These are phyloP conservation scores for Wickerhamomyces subpelliculosus DNA, from an alignment of 805 yeast genomes.

Conservation along the genomic window DNA sequence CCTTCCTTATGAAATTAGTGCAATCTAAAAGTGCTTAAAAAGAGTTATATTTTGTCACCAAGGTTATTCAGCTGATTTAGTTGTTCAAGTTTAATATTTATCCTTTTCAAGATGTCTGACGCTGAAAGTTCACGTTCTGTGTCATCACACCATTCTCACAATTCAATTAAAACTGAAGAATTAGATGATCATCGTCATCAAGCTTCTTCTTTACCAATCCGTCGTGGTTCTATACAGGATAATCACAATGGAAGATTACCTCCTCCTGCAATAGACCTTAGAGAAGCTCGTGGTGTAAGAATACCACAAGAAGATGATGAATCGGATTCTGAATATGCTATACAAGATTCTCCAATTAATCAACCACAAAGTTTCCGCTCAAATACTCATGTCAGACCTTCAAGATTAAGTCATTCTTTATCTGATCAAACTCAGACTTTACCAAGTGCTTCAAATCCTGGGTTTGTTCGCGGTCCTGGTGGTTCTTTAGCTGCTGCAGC, in stretches of 20 bases:
- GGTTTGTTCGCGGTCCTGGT: neutral
- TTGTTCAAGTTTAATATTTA: too few species aligned
- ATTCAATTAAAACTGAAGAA: slow-evolving; percentile 33
- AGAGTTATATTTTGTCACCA: too few species aligned
- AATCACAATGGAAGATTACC: slow-evolving; percentile 9
- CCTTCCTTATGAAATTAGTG: too few species aligned
- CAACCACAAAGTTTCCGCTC: slow-evolving; percentile 1
- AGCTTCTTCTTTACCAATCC: slow-evolving; percentile 32
- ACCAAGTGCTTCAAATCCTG: too few species aligned
- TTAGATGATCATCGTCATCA: slow-evolving; percentile 44
- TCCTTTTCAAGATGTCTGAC: slow-evolving; percentile 18
- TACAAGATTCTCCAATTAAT: slow-evolving; percentile 8
- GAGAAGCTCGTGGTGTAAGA: neutral
- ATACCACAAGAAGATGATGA: slow-evolving; percentile 5
- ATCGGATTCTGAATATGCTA: slow-evolving; percentile 11
- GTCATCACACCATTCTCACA: slow-evolving; percentile 20
- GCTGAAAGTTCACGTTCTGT: slow-evolving; percentile 19
- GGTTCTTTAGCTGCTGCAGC: neutral
- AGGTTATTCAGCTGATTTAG: too few species aligned
- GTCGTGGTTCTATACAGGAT: slow-evolving; percentile 19
- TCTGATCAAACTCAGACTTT: too few species aligned
- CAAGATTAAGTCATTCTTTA: slow-evolving; percentile 6
- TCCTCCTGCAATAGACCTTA: slow-evolving; percentile 14
- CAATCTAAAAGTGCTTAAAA: too few species aligned
- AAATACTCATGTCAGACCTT: slow-evolving; percentile 6